phyloP scores from a whole-genome alignment of 352 stramenopile species.

The Globisporangium alternatum region DNA sequence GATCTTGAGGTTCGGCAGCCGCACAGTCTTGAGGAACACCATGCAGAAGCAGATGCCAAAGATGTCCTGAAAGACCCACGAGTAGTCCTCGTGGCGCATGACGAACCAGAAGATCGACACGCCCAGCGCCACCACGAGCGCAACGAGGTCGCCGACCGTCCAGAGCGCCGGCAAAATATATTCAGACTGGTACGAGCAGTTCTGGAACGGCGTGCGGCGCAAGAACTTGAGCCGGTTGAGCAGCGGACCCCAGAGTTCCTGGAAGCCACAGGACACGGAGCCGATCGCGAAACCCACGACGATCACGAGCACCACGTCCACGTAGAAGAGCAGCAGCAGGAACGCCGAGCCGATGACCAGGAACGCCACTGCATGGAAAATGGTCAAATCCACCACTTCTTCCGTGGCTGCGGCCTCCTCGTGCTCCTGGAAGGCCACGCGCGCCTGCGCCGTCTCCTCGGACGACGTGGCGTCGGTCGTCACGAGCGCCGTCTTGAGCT shows the following conservation, averaged over 20 bases:
- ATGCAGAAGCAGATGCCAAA: constrained; percentile 94
- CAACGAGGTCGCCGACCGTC: constrained; percentile 87
- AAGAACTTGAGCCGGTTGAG: constrained; percentile 41
- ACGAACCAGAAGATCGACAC: constrained; percentile 69
- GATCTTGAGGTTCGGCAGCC: constrained; percentile 92
- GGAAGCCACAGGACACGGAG: constrained; percentile 49
- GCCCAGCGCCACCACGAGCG: constrained; percentile 49
- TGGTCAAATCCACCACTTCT: constrained; percentile 87
- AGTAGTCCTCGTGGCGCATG: constrained; percentile 70
- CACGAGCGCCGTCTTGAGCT: constrained; percentile 47
- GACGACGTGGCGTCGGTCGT: constrained; percentile 51
- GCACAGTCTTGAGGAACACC: constrained; percentile 90
- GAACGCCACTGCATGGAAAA: constrained; percentile 88
- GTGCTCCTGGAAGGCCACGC: constrained; percentile 52
- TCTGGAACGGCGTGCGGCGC: constrained; percentile 32
- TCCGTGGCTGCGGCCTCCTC: constrained; percentile 38
- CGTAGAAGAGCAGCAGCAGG: constrained; percentile 91
- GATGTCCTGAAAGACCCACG: constrained; percentile 92
- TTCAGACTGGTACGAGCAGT: constrained; percentile 41
- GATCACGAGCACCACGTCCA: constrained; percentile 77
- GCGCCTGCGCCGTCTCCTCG: constrained; percentile 42
- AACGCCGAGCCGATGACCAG: constrained; percentile 88
- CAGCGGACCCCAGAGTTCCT: constrained; percentile 59
- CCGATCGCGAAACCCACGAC: constrained; percentile 64
- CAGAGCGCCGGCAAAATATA: constrained; percentile 55